phyloP scores from a whole-genome alignment of 805 yeast genomes.

The Henningerozyma blattae region DNA sequence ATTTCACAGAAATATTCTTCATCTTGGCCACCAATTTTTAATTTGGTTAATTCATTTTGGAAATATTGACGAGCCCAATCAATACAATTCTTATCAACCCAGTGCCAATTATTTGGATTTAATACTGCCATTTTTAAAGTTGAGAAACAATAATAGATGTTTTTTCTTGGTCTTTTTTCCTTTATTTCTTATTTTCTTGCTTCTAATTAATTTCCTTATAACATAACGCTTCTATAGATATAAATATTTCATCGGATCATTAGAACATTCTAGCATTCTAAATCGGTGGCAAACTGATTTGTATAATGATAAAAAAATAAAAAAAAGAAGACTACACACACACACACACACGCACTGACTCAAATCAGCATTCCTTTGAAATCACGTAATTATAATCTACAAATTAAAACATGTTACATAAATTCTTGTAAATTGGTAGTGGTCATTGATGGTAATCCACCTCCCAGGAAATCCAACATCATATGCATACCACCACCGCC shows the following conservation, averaged over 20 bases:
- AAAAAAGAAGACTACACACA: no score
- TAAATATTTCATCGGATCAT: no score
- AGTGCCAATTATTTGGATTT: conserved; percentile 99
- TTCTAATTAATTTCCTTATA: no score
- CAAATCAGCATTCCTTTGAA: no score
- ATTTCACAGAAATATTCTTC: conserved; percentile 22
- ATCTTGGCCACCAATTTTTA: conserved; percentile 22
- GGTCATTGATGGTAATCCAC: conserved; percentile 40
- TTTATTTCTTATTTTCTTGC: no score
- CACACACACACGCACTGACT: no score
- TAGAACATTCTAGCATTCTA: no score
- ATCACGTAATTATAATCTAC: background rate
- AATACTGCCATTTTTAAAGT: conserved; percentile 70
- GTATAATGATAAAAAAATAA: no score
- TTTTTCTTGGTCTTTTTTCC: no score
- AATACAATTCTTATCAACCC: conserved; percentile 97
- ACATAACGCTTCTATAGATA: no score
- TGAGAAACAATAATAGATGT: no score
- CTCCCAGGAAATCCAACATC: conserved; percentile 83
- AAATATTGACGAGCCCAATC: conserved; percentile 82
- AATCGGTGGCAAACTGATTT: no score
- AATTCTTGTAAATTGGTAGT: conserved; percentile 28
- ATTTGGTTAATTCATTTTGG: conserved; percentile 42
- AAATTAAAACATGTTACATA: conserved; percentile 7
- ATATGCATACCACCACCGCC: conserved; percentile 89